These are phyloP conservation scores for Phylloporus sp. DNA, from an alignment of 768 basidiomycete species.

Conservation along the genomic window DNA sequence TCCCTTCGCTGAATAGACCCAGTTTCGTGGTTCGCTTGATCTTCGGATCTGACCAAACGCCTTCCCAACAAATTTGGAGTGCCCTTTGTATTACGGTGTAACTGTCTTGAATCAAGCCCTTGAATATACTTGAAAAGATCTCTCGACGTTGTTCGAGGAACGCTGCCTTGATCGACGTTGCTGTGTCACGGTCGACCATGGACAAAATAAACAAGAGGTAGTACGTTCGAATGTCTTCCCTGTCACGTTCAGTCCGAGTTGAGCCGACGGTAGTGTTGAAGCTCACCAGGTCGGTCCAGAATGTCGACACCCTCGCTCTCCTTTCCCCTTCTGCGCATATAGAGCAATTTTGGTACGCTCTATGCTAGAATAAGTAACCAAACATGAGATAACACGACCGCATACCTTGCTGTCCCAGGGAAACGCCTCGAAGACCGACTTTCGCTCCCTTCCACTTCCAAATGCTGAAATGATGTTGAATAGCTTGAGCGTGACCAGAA, in stretches of 20 bases:
- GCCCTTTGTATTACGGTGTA: slow-evolving; percentile 57
- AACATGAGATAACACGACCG: neutral
- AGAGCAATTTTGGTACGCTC: slow-evolving; percentile 63
- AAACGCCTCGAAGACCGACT: slow-evolving; percentile 60
- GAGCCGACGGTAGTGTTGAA: neutral
- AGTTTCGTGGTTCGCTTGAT: slow-evolving; percentile 71
- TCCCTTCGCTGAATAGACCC: slow-evolving; percentile 63
- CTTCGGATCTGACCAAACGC: slow-evolving; percentile 71
- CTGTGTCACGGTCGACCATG: slow-evolving; percentile 51
- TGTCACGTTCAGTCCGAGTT: slow-evolving; percentile 1
- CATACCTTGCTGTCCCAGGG: slow-evolving; percentile 76
- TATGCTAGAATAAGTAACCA: slow-evolving; percentile 23
- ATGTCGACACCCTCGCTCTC: slow-evolving; percentile 35
- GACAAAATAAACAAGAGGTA: slow-evolving; percentile 72
- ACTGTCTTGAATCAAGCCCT: slow-evolving; percentile 64
- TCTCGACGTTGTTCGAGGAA: slow-evolving; percentile 74
- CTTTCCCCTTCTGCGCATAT: slow-evolving; percentile 65
- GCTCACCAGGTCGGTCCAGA: slow-evolving; percentile 55
- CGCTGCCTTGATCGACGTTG: slow-evolving; percentile 51
- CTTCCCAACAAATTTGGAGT: slow-evolving; percentile 72
- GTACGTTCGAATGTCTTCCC: slow-evolving; percentile 72
- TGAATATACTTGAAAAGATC: slow-evolving; percentile 65
- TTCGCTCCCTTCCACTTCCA: slow-evolving; percentile 63
- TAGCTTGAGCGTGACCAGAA: slow-evolving; percentile 62
- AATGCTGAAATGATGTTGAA: slow-evolving; percentile 60